Conservation (phyloP, 768 basidiomycete genomes). For the Krasilnikovozyma curviuscula region DNA sequence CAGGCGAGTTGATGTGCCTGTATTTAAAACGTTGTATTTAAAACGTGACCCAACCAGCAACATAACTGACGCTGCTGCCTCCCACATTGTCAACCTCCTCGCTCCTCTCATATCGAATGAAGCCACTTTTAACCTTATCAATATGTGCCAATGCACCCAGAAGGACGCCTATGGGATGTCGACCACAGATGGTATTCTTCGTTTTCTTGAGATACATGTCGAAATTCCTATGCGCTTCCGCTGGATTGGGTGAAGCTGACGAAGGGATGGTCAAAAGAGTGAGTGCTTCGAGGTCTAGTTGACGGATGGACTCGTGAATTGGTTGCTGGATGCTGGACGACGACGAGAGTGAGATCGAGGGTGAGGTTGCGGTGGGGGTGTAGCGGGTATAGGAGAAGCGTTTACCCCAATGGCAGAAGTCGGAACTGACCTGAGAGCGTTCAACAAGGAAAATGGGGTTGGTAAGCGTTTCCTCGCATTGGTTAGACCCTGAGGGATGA, state of each 20-base stretch:
- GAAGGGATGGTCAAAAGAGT: too few relatives aligned
- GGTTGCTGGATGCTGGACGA: slow-evolving; percentile 28
- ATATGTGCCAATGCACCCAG: slow-evolving; percentile 52
- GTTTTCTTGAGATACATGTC: slow-evolving; percentile 32
- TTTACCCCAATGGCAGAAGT: slow-evolving; percentile 94
- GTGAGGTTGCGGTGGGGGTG: slow-evolving; percentile 37
- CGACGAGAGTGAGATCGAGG: slow-evolving; percentile 14
- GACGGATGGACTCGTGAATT: slow-evolving; percentile 64
- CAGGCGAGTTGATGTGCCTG: too few relatives aligned
- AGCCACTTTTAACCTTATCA: too few relatives aligned
- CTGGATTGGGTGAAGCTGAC: too few relatives aligned
- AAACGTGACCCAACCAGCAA: too few relatives aligned
- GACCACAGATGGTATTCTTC: slow-evolving; percentile 89
- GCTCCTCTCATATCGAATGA: too few relatives aligned
- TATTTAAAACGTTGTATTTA: too few relatives aligned
- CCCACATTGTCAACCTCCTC: too few relatives aligned
- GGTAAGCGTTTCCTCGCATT: background rate
- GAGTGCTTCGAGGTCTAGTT: slow-evolving; percentile 75
- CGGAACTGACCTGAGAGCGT: slow-evolving; percentile 31
- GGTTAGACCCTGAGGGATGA: background rate
- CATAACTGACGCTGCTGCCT: too few relatives aligned
- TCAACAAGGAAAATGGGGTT: background rate
- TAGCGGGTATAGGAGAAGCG: slow-evolving; percentile 78
- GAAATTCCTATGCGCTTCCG: slow-evolving; percentile 15
- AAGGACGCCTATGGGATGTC: slow-evolving; percentile 86